A percentile compares a stretch with the other conserved stretches of the same genome.
Evolutionary conservation across 2,329 filamentous ascomycete genomes (phyloP).

Genomic region (Cryphonectria japonica): DNA sequence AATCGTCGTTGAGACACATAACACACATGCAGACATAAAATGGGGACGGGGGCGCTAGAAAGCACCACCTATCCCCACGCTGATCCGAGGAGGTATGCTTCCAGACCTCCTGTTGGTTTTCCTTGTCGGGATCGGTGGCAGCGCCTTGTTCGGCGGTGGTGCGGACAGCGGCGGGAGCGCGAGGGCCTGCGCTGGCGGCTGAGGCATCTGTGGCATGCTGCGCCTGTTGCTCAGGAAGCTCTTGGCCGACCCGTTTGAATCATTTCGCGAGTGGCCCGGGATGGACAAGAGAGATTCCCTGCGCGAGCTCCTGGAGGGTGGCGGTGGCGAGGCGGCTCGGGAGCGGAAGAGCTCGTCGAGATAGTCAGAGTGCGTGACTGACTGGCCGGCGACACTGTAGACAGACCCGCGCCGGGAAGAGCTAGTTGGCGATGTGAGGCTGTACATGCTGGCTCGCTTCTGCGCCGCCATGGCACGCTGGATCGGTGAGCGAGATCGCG

Average conservation of each 20-base stretch:
- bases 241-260: constrained; percentile 21
- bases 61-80: constrained; percentile 16
- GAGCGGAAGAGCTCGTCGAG: not conserved
- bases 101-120: constrained; percentile 19
- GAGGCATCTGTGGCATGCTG: constrained; percentile 51
- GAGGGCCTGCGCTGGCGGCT: constrained; percentile 34
- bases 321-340: constrained; percentile 6
- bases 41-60: not conserved
- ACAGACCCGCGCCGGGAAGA: constrained; percentile 22
- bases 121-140: constrained; percentile 56
- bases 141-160: constrained; percentile 58
- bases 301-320: constrained; percentile 16
- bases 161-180: constrained; percentile 55
- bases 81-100: constrained; percentile 23
- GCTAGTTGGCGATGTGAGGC: constrained; percentile 26
- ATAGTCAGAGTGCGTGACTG: constrained; percentile 3
- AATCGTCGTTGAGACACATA: not conserved
- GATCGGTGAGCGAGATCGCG: constrained; percentile 26
- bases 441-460: constrained; percentile 32
- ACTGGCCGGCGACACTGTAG: constrained; percentile 19
- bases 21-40: constrained; percentile 4
- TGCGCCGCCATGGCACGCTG: constrained; percentile 28
- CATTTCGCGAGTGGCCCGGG: constrained; percentile 12
- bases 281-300: constrained; percentile 30
- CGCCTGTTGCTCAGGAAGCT: constrained; percentile 40